Base-by-base conservation (phyloP, 306 rosid genomes). In the Cucurbita moschata region DNA sequence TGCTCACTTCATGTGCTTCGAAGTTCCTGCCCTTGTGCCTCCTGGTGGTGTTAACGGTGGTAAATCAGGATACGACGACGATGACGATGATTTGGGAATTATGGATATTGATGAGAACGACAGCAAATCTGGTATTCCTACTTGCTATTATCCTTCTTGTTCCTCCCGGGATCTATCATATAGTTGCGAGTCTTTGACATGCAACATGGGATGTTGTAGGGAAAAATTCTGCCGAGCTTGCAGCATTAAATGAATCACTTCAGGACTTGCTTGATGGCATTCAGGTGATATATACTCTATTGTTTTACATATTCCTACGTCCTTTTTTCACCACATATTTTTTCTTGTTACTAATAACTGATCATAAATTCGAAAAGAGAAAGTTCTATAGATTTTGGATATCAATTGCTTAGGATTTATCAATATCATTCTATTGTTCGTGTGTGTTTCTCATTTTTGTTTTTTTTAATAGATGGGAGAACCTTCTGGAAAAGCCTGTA, bases 261-360 rank as follows among this genome's bases (percentile, higher is more conserved):
- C 97, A 86, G 83, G 95, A 89, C 78, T 85, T 94, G 87, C 99
- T 91, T 35, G 95, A 91, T 83, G 99, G 99, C 73, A 84, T 94
- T 75, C 95, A 94, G 83, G 99, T 91, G 86, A 79, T 77, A 81
- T 76, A 82, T 8, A 73, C 60, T 55, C 69, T 42, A 75, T 40
- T 56, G 42, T 65, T 58, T 76, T 75, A 76, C 44, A 38, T 57
- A 60, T 62, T 57, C 40, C 53, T 74, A 23, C 65, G 14, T 39
- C 6, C 13, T 67, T 18, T 12, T 44, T 21, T 47, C 9, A 23
- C 40, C 52, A 6, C 52, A 3, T 23, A 4, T 68, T 19, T 44
- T n/a, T n/a, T n/a, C 23, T 66, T 5, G 10, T 44, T 65, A 10
- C 53, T 19, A 53, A 66, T 43, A 18, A 18, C 53, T 19, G n/a